Base-by-base conservation (phyloP, 2,329 filamentous ascomycete genomes). In the Ampelomyces quisqualis region DNA sequence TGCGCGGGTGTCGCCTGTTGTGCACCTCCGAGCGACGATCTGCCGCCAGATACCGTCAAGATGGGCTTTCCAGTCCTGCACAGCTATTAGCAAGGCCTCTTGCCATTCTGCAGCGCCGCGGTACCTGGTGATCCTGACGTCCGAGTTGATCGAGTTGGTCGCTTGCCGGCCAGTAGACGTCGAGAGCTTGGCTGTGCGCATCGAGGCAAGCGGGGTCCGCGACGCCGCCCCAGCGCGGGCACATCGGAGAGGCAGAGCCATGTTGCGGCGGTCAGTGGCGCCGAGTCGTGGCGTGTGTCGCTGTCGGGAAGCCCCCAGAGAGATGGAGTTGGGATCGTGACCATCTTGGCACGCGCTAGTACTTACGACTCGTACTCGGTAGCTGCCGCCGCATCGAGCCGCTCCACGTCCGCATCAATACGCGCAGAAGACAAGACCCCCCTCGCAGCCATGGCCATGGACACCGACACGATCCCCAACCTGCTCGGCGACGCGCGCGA, bases 401-500 rank as follows among this genome's bases (percentile, higher is more conserved):
- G 49, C 46, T 49, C 54, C 50, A 48, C 56, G 33, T 47, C 41
- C 37, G 43, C 51, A 43, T 5, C 24, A 22, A 10, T 14, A 35
- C 27, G 7, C 27, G 17, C n/a, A 36, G 46, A 31, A 30, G 34
- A 36, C 45, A 15, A 23, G 38, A n/a, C 20, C 27, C 9, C 32
- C 29, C 7, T 23, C 21, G 20, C 54, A 37, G 57, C 7, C 52
- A 69, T 70, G 64, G 62, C 65, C 58, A 95, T 95, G 88, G 90
- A 87, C 70, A 79, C 82, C 73, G 88, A 95, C 70, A 82, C 85
- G 65, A 93, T 97, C 70, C 80, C 88, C 67, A 88, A 95, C 70
- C 95, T 97, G 74, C 86, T 98, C 53, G 82, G 84, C 47, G 86
- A 95, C 59, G 88, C 94, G 80, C 86, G 90, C 68, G 89, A 95